Evolutionary conservation across 768 basidiomycete genomes (phyloP), one percentile per base, ranked within the genome.

Genomic region (Wakefieldia striispora): DNA sequence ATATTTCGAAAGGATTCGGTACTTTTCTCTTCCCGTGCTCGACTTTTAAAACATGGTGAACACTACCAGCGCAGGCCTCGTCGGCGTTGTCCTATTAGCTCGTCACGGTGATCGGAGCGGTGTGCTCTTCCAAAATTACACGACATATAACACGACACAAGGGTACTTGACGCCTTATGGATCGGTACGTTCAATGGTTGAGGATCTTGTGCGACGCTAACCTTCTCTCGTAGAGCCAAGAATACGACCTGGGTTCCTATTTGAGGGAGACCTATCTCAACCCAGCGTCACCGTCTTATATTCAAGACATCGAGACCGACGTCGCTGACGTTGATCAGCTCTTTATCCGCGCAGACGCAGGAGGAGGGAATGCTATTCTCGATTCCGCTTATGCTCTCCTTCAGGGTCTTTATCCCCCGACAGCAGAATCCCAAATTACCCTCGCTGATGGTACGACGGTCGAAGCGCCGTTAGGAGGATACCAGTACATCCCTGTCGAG

Each of bases 351-450:
- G 88, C 87, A 60, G 91, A 92, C 68, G 82, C 83, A 43, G 89
- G 89, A 40, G 84, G 83, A 68, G 90, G 90, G 43, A 76, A 82
- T 19, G 84, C 85, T 38, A 88, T 89, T 55, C 86, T 88, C 69
- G 88, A 92, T 74, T 86, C 86, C 7, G 84, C 90, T 16, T 84
- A 86, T 53, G 89, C 91, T 14, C 72, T 91, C 31, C 76, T 91
- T 37, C 92, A 93, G 63, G 90, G 91, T 29, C 76, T 93, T 43
- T 91, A 86, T 75, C 91, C 91, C 12, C 88, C 90, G 5, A 86
- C 78, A 51, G 62, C 72, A 6, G 72, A 78, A 46, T 84, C 84
- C 65, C 80, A 75, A 56, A 83, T 83, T 49, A 76, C 74, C 11
- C 81, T 95, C 17, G 91, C 88, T 3, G 83, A 23, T 6, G 23